Evolutionary conservation across 179 eudicot species (phyloP).

Genomic region (Camellia oleifera): DNA sequence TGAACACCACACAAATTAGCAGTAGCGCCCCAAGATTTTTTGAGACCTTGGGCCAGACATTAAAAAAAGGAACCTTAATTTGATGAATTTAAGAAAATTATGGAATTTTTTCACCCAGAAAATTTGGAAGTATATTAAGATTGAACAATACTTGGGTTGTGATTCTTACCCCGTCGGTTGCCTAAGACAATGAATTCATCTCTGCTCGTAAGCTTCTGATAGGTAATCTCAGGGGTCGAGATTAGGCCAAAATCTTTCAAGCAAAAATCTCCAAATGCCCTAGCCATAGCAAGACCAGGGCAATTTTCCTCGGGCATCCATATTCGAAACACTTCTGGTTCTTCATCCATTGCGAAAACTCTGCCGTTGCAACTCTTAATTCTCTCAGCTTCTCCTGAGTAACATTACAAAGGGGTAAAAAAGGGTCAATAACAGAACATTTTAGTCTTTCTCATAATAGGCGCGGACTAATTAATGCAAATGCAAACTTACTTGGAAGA

Average conservation of each 20-base stretch:
- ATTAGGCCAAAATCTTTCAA: conserved; percentile 27
- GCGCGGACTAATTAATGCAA: not conserved
- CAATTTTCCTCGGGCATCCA: conserved; percentile 26
- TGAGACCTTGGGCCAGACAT: too few relatives aligned
- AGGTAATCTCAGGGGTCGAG: conserved; percentile 22
- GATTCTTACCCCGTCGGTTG: conserved; percentile 29
- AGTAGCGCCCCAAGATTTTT: too few relatives aligned
- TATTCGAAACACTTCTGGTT: conserved; percentile 24
- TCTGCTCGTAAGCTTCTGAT: conserved; percentile 19
- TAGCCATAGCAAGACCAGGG: conserved; percentile 29
- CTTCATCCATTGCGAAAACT: conserved; percentile 26
- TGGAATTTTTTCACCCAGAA: not conserved
- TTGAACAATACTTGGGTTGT: not conserved
- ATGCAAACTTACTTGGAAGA: conserved; percentile 35
- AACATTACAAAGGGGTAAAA: not conserved
- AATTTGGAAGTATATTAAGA: too few relatives aligned
- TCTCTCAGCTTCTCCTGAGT: conserved; percentile 19
- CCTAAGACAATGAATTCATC: conserved; percentile 31
- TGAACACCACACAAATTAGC: not conserved
- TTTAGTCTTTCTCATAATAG: not conserved
- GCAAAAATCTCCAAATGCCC: conserved; percentile 33
- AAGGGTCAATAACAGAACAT: not conserved
- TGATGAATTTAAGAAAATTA: not conserved
- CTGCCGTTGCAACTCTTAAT: conserved; percentile 22
- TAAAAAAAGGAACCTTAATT: not conserved